Evolutionary conservation across 495 filamentous ascomycete species (phyloP).

Genomic region (Cercophora sp.): DNA sequence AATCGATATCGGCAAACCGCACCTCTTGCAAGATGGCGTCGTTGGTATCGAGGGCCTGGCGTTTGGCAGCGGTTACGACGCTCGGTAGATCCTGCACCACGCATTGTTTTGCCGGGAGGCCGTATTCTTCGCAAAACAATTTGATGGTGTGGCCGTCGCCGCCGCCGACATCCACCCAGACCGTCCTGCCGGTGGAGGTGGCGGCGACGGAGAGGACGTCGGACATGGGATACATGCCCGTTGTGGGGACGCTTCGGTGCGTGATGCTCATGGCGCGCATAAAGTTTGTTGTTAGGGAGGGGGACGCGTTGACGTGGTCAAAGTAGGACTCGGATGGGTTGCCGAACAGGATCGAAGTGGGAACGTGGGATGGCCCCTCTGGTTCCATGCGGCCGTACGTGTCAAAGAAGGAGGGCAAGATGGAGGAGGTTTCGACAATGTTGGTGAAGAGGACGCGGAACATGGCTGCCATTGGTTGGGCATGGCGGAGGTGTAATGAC

Average conservation of each 20-base stretch:
- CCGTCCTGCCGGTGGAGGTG: slow-evolving; percentile 5
- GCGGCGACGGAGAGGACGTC: slow-evolving; percentile 18
- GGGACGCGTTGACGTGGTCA: slow-evolving; percentile 23
- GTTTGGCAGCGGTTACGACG: slow-evolving; percentile 19
- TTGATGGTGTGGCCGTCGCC: slow-evolving; percentile 33
- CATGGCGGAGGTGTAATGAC: slow-evolving; percentile 21
- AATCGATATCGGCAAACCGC: slow-evolving; percentile 24
- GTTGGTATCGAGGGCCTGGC: not conserved
- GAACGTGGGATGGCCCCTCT: slow-evolving; percentile 22
- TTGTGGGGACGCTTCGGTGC: slow-evolving; percentile 23
- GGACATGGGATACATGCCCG: slow-evolving; percentile 31
- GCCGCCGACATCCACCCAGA: slow-evolving; percentile 40
- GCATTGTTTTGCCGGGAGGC: slow-evolving; percentile 24
- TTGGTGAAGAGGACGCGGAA: slow-evolving; percentile 57
- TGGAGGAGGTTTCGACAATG: slow-evolving; percentile 18
- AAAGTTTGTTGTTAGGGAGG: slow-evolving; percentile 16
- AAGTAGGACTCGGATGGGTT: slow-evolving; percentile 23
- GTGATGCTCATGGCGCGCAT: slow-evolving; percentile 27
- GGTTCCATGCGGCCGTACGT: slow-evolving; percentile 31
- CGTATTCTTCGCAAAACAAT: slow-evolving; percentile 23
- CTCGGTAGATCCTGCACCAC: slow-evolving; percentile 34
- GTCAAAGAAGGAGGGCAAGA: slow-evolving; percentile 31
- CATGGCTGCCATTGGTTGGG: slow-evolving; percentile 22
- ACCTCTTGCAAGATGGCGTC: slow-evolving; percentile 24
- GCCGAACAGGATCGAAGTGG: slow-evolving; percentile 22